These are phyloP conservation scores for Tricholoma terreum DNA, from an alignment of 768 basidiomycete species.

Conservation along the genomic window DNA sequence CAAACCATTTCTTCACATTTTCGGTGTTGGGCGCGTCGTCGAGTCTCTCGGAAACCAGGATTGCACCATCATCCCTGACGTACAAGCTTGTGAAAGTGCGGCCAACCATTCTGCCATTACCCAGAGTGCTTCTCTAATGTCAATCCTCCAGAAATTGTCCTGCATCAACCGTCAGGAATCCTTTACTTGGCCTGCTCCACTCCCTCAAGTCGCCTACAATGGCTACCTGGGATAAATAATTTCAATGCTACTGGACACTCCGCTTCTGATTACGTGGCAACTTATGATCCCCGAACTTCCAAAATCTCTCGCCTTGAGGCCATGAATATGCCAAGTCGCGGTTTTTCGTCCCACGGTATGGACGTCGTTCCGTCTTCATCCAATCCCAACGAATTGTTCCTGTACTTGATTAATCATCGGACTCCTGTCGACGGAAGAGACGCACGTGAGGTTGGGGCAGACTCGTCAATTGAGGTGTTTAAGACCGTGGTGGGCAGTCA, in stretches of 20 bases:
- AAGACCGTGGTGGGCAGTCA: conserved; percentile 44
- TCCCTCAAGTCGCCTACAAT: conserved; percentile 42
- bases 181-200: conserved; percentile 66
- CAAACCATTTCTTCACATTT: conserved; percentile 38
- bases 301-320: conserved; percentile 45
- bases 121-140: not conserved
- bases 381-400: conserved; percentile 48
- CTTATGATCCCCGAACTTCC: conserved; percentile 49
- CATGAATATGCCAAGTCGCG: conserved; percentile 33
- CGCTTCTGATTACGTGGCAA: conserved; percentile 54
- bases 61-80: conserved; percentile 49
- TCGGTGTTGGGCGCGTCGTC: conserved; percentile 46
- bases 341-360: conserved; percentile 63
- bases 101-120: conserved; percentile 3
- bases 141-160: conserved; percentile 43
- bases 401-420: conserved; percentile 75
- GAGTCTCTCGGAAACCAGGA: conserved; percentile 43
- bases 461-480: conserved; percentile 72
- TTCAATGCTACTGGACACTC: conserved; percentile 39
- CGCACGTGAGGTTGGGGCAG: conserved; percentile 52
- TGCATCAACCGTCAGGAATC: conserved; percentile 55
- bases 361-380: conserved; percentile 56
- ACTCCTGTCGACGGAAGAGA: conserved; percentile 39
- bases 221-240: conserved; percentile 45
- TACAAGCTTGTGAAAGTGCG: conserved; percentile 70